Evolutionary conservation across 2,329 filamentous ascomycete genomes (phyloP), one percentile per base, ranked within the genome.

Genomic region (Arthrobotrys sphaeroides): DNA sequence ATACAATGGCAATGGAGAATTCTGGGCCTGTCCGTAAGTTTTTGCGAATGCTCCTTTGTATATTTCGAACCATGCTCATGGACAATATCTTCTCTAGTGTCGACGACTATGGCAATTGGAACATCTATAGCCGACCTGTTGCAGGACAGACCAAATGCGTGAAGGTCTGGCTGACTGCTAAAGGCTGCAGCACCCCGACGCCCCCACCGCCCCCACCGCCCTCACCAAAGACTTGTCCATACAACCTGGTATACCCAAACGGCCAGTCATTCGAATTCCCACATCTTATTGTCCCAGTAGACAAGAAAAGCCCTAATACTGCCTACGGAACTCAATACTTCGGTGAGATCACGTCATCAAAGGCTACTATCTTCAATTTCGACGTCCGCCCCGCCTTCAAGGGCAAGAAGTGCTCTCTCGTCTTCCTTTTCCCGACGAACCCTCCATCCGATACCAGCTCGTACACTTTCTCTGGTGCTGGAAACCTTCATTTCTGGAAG

Each of bases 341-440:
- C 77, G 89, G 88, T 62, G 84, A 85, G 9, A 83, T 90, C 38
- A 86, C 86, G 10, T 81, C 84, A 16, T 84, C 83, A 66, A 81
- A 87, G 55, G 87, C 86, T 7, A 86, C 86, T 10, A 86, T 91
- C 79, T 91, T 90, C 86, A 90, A 90, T 83, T 91, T 91, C 82
- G 88, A 90, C 79, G 87, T 91, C 45, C 87, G 87, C 0, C 77
- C 81, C 2, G 81, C 82, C 3, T 85, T 88, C 78, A 78, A 83
- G 6, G 87, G 87, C 78, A 87, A 88, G 82, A 87, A 83, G 5
- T 92, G 90, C 83, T 86, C 85, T 66, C 83, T 91, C 6, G 83
- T 89, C 68, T 91, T 91, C 86, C 83, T 90, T 47, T 87, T 91
- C 82, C 90, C 90, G 9, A 78, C 83, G 59, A 81, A 87, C 76